Conservation (phyloP, 257 asterid species). For the Voacanga thouarsii region DNA sequence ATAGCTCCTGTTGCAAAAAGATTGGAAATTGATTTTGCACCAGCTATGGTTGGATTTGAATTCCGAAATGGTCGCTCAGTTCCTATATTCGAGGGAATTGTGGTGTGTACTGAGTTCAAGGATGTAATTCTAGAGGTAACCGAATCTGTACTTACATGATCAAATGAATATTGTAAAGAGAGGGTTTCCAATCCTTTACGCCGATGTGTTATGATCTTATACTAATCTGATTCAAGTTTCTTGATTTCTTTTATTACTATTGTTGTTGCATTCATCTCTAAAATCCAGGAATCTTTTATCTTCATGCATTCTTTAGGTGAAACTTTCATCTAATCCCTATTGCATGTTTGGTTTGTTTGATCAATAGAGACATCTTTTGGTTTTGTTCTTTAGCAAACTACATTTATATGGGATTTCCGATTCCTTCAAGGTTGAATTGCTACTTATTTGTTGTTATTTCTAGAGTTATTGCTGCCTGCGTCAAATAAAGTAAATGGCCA, state of each 20-base stretch:
- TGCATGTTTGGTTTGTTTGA: neutral
- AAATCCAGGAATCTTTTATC: neutral
- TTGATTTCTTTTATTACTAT: neutral
- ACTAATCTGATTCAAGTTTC: neutral
- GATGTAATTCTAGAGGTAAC: conserved; percentile 75
- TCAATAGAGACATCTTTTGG: neutral
- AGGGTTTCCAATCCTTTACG: neutral
- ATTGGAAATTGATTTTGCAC: conserved; percentile 74
- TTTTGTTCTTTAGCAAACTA: neutral
- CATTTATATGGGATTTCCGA: neutral
- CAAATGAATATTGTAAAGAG: neutral
- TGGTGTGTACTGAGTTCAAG: conserved; percentile 78
- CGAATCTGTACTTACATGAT: neutral
- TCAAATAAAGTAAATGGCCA: neutral
- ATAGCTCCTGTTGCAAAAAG: conserved; percentile 61
- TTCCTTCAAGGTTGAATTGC: neutral
- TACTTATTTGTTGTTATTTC: neutral
- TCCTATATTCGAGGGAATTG: conserved; percentile 83
- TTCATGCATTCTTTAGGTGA: too few relatives aligned
- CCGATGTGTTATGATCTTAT: neutral
- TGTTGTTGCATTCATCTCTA: neutral
- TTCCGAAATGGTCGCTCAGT: conserved; percentile 66
- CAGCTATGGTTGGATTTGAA: conserved; percentile 97
- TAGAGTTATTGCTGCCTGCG: neutral
- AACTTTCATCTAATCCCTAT: neutral